Evolutionary conservation across 2,329 filamentous ascomycete species (phyloP), one percentile per base, ranked within the genome.

Genomic region (Nakataea oryzae): DNA sequence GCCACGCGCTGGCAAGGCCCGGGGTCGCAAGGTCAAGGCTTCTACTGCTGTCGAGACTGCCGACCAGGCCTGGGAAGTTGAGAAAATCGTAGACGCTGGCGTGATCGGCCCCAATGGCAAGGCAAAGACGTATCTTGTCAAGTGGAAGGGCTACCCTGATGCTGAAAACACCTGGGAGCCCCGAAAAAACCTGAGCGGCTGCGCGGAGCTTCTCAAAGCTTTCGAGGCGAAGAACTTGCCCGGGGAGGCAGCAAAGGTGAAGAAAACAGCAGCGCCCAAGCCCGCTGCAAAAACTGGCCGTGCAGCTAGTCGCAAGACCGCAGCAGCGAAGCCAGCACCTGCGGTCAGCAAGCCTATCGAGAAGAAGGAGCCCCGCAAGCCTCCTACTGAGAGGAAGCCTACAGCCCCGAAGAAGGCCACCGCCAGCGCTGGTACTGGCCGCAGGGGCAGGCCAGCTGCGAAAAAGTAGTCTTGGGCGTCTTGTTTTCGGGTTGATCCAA

Each of bases 131-230:
- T 85, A 80, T 67, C 64, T 73, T 3, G 75, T 86, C 61, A 82
- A 84, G 69, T 85, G 82, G 83, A 76, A 78, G 65, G 79, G 78
- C 0, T 84, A 74, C 61, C 60, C 72, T 0, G 64, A 66, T 1
- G 69, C 72, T 24, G 68, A 79, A 1, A 82, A 78, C 63, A 83
- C 81, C 0, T 85, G 82, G 83, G 82, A 84, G 71, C 79, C 79
- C 1, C 76, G 73, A 67, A 67, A 62, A 24, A 78, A 82, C 62
- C 66, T 84, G 24, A 61, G 59, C 0, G 73, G 77, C 3, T 80
- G 79, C 62, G 62, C 64, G 12, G 65, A 66, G 2, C 64, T 76
- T 1, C 65, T 82, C 34, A 66, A 67, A 12, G 70, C 67, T 2
- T 81, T 75, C 62, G 74, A 80, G 63, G 63, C 67, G 26, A 65